Conservation (phyloP, 768 basidiomycete species). For the Trametes cubensis region DNA sequence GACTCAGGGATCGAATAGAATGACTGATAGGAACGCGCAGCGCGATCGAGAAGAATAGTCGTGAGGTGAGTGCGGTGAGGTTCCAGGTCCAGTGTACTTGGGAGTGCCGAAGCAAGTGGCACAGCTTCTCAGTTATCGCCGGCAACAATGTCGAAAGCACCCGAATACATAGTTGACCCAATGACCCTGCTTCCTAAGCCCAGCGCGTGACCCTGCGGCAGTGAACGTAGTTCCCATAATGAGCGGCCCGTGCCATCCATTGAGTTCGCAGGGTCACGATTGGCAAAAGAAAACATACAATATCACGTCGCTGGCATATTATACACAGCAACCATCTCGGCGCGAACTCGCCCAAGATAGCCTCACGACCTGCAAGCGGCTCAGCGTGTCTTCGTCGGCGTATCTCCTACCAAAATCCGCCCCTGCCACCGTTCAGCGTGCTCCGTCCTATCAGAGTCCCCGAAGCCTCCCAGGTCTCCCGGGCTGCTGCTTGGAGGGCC, state of each 20-base stretch:
- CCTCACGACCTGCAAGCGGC: not conserved
- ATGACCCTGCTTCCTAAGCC: conserved; percentile 1
- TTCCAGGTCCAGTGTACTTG: conserved; percentile 1
- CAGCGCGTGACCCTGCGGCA: conserved; percentile 17
- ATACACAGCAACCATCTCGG: not conserved
- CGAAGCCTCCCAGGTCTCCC: conserved; percentile 19
- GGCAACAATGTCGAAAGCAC: conserved; percentile 11
- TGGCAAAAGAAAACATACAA: not conserved
- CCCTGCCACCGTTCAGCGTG: not conserved
- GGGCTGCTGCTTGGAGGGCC: conserved; percentile 22
- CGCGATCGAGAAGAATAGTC: not conserved
- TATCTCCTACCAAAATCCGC: conserved; percentile 25
- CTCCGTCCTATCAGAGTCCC: not conserved
- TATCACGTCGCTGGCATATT: not conserved
- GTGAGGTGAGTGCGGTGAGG: not conserved
- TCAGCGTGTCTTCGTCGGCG: conserved; percentile 29
- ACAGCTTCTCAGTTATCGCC: conserved; percentile 17
- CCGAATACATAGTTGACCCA: conserved; percentile 1
- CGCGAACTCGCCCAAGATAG: not conserved
- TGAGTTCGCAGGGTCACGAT: no score
- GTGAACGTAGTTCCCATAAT: conserved; percentile 15
- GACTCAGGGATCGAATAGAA: no score
- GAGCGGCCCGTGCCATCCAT: not conserved
- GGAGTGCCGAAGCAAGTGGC: conserved; percentile 7
- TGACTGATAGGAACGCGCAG: not conserved